These are phyloP conservation scores for Pleoardoris graminearum DNA, from an alignment of 2,329 filamentous ascomycete genomes.

Conservation along the genomic window DNA sequence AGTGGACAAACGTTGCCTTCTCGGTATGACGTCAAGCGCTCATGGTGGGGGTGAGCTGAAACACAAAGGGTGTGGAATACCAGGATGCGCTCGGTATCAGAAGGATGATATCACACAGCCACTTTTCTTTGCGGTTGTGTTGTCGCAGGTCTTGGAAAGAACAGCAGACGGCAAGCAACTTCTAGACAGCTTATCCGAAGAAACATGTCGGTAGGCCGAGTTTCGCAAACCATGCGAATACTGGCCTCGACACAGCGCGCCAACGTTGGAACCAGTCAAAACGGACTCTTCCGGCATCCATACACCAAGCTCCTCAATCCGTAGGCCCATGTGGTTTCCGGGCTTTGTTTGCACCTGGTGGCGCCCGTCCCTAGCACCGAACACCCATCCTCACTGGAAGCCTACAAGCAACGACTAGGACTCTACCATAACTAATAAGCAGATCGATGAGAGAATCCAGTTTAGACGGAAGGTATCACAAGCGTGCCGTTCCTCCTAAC, in stretches of 20 bases:
- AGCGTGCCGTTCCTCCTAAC: neutral
- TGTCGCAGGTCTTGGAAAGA: neutral
- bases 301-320: neutral
- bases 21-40: neutral
- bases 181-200: neutral
- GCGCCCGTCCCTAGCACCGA: no score
- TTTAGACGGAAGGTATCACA: neutral
- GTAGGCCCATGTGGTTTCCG: no score
- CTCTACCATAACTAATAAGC: no score
- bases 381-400: no score
- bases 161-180: neutral
- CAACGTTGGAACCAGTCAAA: neutral
- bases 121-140: neutral
- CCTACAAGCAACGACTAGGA: no score
- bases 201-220: neutral
- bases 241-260: neutral
- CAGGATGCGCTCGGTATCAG: neutral
- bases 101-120: neutral
- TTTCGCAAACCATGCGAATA: neutral
- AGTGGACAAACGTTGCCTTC: no score
- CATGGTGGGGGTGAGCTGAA: neutral
- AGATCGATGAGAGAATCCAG: no score
- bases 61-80: neutral
- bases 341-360: no score
- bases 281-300: neutral